Percentiles rank a stretch among this genome's conserved stretches.
phyloP scores from a whole-genome alignment of 2,329 filamentous ascomycete genomes.

The Fusarium robinianum region DNA sequence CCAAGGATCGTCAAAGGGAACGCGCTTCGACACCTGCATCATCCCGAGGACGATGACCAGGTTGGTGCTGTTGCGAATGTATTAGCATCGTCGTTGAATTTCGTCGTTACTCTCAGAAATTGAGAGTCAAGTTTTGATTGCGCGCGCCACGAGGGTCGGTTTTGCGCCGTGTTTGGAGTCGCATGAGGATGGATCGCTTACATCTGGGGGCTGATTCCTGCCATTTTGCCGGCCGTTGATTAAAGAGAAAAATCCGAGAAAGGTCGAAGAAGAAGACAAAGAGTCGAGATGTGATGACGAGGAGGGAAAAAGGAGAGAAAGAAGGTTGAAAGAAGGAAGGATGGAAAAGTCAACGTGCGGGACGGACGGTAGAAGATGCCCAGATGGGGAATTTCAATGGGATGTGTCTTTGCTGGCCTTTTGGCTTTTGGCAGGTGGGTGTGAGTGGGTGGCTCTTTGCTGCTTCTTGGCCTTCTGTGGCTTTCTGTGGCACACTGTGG shows the following conservation, averaged over 20 bases:
- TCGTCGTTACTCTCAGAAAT: no score
- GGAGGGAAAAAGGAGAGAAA: constrained; percentile 4
- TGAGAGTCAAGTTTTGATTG: constrained; percentile 13
- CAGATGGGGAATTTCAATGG: constrained; percentile 17
- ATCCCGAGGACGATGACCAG: constrained; percentile 93
- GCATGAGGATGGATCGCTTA: constrained; percentile 45
- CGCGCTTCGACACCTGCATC: constrained; percentile 97
- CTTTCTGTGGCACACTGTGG: constrained; percentile 30
- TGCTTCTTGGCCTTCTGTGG: constrained; percentile 11
- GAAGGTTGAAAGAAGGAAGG: constrained; percentile 9
- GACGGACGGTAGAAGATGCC: constrained; percentile 16
- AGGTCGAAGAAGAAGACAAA: constrained; percentile 7
- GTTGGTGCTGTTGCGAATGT: constrained; percentile 69
- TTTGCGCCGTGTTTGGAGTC: constrained; percentile 16
- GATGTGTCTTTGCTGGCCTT: constrained; percentile 39
- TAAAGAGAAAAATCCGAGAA: constrained; percentile 5
- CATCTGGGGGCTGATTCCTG: constrained; percentile 66
- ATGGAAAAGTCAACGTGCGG: constrained; percentile 25
- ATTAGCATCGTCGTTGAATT: constrained; percentile 32
- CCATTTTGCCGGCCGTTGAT: constrained; percentile 57
- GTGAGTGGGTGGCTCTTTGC: constrained; percentile 8
- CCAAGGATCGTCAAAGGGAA: constrained; percentile 85
- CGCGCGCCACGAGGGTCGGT: constrained; percentile 18
- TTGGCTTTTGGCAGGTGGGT: constrained; percentile 18
- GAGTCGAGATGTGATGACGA: constrained; percentile 4